phyloP scores from a whole-genome alignment of 1,139 yeast species.

The Candida glucosophila region DNA sequence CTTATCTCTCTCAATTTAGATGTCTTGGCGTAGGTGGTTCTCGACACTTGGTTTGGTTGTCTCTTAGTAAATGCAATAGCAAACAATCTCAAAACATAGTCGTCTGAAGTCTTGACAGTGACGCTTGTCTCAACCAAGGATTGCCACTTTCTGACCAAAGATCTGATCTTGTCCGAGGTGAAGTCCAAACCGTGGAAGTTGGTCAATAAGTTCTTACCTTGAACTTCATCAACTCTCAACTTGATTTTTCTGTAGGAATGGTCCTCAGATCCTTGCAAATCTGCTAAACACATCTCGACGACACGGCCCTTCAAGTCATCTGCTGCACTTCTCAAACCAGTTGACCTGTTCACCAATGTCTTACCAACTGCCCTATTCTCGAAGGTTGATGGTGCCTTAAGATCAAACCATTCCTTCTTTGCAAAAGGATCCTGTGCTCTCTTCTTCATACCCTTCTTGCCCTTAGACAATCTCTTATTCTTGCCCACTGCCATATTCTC shows the following conservation, averaged over 20 bases:
- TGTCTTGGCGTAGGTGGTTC: conserved; percentile 44
- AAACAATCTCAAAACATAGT: conserved; percentile 41
- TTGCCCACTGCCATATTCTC: conserved; percentile 43
- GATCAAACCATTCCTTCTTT: conserved; percentile 46
- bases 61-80: conserved; percentile 48
- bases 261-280: conserved; percentile 45
- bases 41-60: conserved; percentile 44
- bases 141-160: conserved; percentile 48
- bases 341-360: conserved; percentile 43
- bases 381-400: conserved; percentile 45
- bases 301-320: conserved; percentile 48
- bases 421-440: conserved; percentile 46
- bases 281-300: conserved; percentile 41
- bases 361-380: conserved; percentile 46
- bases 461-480: conserved; percentile 47
- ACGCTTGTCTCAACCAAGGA: conserved; percentile 46
- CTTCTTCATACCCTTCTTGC: conserved; percentile 46
- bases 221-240: conserved; percentile 48
- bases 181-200: conserved; percentile 47
- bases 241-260: conserved; percentile 44
- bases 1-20: conserved; percentile 44
- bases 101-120: conserved; percentile 44
- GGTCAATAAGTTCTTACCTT: conserved; percentile 47
- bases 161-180: conserved; percentile 43
- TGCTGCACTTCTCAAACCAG: conserved; percentile 45